These are phyloP conservation scores for Populus alba DNA, from an alignment of 345 rosid genomes.

Conservation along the genomic window DNA sequence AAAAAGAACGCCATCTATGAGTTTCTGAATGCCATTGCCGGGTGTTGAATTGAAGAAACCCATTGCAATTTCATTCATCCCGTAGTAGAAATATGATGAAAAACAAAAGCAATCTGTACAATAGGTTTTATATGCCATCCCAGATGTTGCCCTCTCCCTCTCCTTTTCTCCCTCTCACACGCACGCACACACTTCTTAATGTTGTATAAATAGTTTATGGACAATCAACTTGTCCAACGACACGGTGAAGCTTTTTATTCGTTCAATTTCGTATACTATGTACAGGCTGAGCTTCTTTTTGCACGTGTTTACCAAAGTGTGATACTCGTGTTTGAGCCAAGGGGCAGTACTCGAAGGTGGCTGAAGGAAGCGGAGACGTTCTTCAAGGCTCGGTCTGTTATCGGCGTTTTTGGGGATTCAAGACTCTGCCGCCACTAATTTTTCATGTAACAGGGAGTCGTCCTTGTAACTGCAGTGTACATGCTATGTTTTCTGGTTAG, in stretches of 20 bases:
- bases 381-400: background rate
- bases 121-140: too few relatives aligned
- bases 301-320: background rate
- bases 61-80: too few relatives aligned
- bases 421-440: too few relatives aligned
- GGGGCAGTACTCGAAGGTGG: background rate
- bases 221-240: background rate
- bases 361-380: background rate
- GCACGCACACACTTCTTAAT: background rate
- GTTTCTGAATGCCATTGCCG: too few relatives aligned
- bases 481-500: background rate
- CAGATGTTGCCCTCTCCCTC: too few relatives aligned
- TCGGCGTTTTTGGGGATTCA: background rate
- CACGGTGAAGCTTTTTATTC: background rate
- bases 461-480: background rate
- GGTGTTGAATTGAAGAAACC: too few relatives aligned
- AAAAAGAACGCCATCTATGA: too few relatives aligned
- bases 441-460: background rate
- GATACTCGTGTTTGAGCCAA: background rate
- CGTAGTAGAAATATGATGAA: too few relatives aligned
- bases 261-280: background rate
- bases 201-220: too few relatives aligned
- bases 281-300: background rate
- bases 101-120: too few relatives aligned
- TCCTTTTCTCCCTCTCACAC: background rate